Percentiles rank a stretch among this genome's conserved stretches.
Conservation (phyloP, 345 rosid genomes). For the Clarkia xantiana region DNA sequence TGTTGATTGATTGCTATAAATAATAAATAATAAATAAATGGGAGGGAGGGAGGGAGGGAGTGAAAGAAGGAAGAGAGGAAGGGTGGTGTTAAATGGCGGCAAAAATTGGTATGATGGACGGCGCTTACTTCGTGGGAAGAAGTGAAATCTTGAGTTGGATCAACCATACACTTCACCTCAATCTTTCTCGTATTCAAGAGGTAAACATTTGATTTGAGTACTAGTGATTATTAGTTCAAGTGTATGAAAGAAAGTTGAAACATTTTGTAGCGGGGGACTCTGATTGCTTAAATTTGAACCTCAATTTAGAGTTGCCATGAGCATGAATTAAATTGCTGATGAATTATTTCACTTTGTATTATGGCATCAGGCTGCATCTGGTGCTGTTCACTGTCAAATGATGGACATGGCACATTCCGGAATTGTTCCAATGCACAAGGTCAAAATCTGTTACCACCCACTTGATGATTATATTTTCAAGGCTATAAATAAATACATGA, state of each 20-base stretch:
- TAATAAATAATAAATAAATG: no score
- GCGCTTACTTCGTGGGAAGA: constrained; percentile 95
- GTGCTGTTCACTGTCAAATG: constrained; percentile 98
- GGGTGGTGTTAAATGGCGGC: constrained; percentile 40
- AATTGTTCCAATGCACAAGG: constrained; percentile 96
- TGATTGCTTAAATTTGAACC: no score
- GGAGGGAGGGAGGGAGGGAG: neutral
- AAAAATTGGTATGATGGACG: constrained; percentile 92
- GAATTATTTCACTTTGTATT: neutral
- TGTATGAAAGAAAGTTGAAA: no score
- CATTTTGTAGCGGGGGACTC: no score
- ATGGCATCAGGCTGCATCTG: constrained; percentile 69
- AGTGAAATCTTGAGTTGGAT: constrained; percentile 89
- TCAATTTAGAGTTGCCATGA: no score
- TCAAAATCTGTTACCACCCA: constrained; percentile 9
- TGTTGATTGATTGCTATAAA: no score
- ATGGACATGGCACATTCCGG: constrained; percentile 93
- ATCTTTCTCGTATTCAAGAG: constrained; percentile 88
- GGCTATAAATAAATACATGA: no score
- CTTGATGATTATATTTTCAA: no score
- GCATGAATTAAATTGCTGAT: no score
- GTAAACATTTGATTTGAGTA: constrained; percentile 19
- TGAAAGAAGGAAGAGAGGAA: neutral
- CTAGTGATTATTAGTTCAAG: no score
- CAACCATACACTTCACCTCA: constrained; percentile 77